Evolutionary conservation across 2,329 filamentous ascomycete genomes (phyloP).

Genomic region (Diatrype stigma): DNA sequence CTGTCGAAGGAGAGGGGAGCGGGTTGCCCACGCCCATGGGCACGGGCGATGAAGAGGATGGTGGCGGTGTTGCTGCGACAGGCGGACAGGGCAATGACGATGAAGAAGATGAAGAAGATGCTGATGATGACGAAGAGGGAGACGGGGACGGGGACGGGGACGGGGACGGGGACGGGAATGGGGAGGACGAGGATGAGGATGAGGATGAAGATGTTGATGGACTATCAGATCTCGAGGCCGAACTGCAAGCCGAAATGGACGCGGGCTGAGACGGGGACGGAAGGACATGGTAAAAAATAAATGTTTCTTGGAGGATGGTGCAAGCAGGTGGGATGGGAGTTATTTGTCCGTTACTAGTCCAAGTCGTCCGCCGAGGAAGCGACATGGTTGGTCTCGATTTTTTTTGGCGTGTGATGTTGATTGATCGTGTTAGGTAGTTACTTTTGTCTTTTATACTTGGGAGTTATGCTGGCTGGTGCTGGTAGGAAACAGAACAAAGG

Average conservation of each 20-base stretch:
- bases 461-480: too few relatives aligned
- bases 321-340: too few relatives aligned
- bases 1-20: conserved; percentile 21
- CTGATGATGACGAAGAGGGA: conserved; percentile 25
- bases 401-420: too few relatives aligned
- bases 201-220: conserved; percentile 27
- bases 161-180: conserved; percentile 15
- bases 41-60: conserved; percentile 39
- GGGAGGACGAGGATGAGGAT: conserved; percentile 1
- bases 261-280: conserved; percentile 8
- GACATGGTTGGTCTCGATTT: too few relatives aligned
- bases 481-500: too few relatives aligned
- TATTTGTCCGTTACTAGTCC: too few relatives aligned
- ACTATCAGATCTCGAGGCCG: conserved; percentile 46
- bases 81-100: conserved; percentile 19
- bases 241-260: conserved; percentile 33
- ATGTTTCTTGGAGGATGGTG: too few relatives aligned
- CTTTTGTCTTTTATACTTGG: too few relatives aligned
- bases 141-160: conserved; percentile 23
- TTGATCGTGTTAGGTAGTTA: too few relatives aligned
- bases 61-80: conserved; percentile 17
- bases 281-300: too few relatives aligned
- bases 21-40: conserved; percentile 32
- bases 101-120: conserved; percentile 23
- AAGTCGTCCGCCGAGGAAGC: too few relatives aligned